Evolutionary conservation across 495 filamentous ascomycete species (phyloP).

Genomic region (Neurospora sublineolata): DNA sequence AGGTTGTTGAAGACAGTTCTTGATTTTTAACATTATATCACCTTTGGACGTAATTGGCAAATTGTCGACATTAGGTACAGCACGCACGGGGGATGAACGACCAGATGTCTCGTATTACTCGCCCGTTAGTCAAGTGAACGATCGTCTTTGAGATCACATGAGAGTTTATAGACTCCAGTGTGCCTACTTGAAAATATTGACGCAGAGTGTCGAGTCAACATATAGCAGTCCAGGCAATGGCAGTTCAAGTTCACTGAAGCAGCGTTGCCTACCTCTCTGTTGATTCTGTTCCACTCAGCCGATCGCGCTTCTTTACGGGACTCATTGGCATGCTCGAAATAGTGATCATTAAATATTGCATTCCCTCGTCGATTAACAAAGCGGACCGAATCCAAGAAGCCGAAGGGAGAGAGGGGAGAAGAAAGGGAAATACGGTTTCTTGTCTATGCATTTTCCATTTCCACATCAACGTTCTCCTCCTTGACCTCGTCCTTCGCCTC

Average conservation of each 20-base stretch:
- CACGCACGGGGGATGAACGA: background rate
- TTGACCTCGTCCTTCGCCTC: slow-evolving; percentile 23
- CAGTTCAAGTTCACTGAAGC: background rate
- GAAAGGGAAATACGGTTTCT: background rate
- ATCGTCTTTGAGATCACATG: too few species aligned
- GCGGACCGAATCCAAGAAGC: background rate
- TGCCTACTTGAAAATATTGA: too few species aligned
- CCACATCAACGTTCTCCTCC: slow-evolving; percentile 18
- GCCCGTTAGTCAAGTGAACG: too few species aligned
- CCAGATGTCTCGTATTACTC: background rate
- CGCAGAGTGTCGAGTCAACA: background rate
- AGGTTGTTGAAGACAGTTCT: too few species aligned
- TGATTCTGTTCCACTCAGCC: background rate
- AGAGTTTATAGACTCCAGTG: too few species aligned
- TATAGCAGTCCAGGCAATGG: background rate
- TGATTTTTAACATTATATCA: too few species aligned
- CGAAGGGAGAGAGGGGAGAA: background rate
- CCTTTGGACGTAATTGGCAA: too few species aligned
- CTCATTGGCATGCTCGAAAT: background rate
- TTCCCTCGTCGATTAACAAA: background rate
- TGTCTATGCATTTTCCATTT: slow-evolving; percentile 23
- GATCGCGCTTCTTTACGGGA: background rate
- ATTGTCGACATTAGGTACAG: too few species aligned
- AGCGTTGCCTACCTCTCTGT: too few species aligned
- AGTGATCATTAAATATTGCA: background rate